phyloP scores from a whole-genome alignment of 495 filamentous ascomycete genomes.

The Xylaria curta region DNA sequence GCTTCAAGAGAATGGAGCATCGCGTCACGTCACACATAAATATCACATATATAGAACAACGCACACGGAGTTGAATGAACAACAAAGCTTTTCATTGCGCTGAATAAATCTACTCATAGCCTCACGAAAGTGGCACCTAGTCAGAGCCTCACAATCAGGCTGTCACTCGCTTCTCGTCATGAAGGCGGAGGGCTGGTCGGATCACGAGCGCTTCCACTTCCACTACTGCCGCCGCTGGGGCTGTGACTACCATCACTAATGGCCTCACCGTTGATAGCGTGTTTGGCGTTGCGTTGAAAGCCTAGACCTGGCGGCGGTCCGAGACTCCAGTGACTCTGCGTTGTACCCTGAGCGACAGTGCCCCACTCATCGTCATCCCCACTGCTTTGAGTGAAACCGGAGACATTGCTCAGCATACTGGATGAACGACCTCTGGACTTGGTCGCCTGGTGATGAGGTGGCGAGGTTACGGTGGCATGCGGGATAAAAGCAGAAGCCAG shows the following conservation, averaged over 20 bases:
- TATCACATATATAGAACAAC: slow-evolving; percentile 8
- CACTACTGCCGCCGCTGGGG: slow-evolving; percentile 33
- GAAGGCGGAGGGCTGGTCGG: slow-evolving; percentile 37
- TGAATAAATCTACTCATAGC: slow-evolving; percentile 15
- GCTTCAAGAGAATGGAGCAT: neutral
- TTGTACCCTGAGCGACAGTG: slow-evolving; percentile 23
- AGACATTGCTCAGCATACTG: slow-evolving; percentile 71
- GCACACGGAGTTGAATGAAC: neutral
- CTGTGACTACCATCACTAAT: slow-evolving; percentile 35
- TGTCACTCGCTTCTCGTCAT: slow-evolving; percentile 1
- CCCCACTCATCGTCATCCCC: slow-evolving; percentile 38
- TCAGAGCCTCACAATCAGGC: neutral
- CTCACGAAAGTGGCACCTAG: slow-evolving; percentile 8
- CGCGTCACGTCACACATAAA: neutral
- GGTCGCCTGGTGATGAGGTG: slow-evolving; percentile 34
- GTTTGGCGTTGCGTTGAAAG: slow-evolving; percentile 31
- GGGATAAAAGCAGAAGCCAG: slow-evolving; percentile 38
- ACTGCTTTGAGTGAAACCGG: slow-evolving; percentile 68
- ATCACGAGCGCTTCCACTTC: slow-evolving; percentile 37
- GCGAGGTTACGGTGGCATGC: slow-evolving; percentile 31
- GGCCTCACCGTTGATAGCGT: slow-evolving; percentile 24
- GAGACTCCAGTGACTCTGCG: slow-evolving; percentile 24
- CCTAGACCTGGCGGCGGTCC: slow-evolving; percentile 33
- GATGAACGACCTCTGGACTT: slow-evolving; percentile 64
- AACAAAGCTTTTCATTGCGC: slow-evolving; percentile 29